Evolutionary conservation across 2,329 filamentous ascomycete species (phyloP), one percentile per base, ranked within the genome.

Genomic region (Periconia sp.): DNA sequence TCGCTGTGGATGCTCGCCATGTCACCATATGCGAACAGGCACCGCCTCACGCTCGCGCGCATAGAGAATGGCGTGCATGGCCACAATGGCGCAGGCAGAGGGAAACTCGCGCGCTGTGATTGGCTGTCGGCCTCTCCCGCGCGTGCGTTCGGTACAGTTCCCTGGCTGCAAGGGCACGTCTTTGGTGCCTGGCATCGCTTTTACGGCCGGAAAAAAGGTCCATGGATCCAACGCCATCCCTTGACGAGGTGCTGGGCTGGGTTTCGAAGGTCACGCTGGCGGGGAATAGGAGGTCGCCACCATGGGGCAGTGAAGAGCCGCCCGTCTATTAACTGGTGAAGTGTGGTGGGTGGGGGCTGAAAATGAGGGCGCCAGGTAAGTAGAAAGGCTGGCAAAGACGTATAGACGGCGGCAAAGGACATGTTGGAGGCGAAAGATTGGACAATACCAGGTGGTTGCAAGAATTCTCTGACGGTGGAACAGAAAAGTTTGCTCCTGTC

Each of bases 281-380:
- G 50, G 47, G 52, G n/a, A 17, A 31, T n/a, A 13, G 18, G 41
- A n/a, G 14, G 20, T 53, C 31, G 54, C 54, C 54, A 56, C 54
- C 6, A 15, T 42, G 18, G 50, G 54, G 54, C 54, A 53, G 43
- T 48, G 54, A 53, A 43, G 37, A 52, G 31, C 31, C 46, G 47
- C 23, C n/a, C 33, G 13, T 11, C 33, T 27, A 27, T 8, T 27
- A 40, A 31, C 50, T 50, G 42, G 46, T 23, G 46, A 49, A 14
- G 30, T 18, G 7, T 31, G 41, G 46, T 10, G 18, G 7, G 31
- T 46, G 49, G 49, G 47, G 49, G 49, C 49, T 30, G 49, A 52
- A 47, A 53, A 41, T 18, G 37, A 47, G 35, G 49, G 46, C 37
- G 48, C 33, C 15, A 37, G 33, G 33, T 37, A 37, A 11, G 33